A percentile compares a stretch with the other conserved stretches of the same genome.
Conservation (phyloP, 257 asterid genomes). For the Marsdenia floribunda region DNA sequence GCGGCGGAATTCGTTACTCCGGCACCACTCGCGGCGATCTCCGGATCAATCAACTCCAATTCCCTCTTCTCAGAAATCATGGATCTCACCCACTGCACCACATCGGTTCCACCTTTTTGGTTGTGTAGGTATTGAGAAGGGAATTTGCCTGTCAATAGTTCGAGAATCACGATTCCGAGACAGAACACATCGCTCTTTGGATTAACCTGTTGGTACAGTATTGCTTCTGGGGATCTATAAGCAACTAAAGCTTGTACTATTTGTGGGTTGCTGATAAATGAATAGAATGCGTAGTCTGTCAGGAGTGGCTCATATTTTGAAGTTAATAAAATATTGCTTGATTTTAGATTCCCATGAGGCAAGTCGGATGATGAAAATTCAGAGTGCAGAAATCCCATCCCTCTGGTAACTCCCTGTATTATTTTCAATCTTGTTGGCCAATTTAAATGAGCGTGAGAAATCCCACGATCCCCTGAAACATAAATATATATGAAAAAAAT, state of each 20-base stretch:
- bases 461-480: conserved; percentile 66
- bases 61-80: conserved; percentile 40
- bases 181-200: conserved; percentile 83
- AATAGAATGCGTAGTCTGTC: conserved; percentile 60
- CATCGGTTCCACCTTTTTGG: conserved; percentile 76
- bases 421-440: conserved; percentile 69
- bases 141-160: conserved; percentile 63
- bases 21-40: conserved; percentile 53
- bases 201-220: conserved; percentile 43
- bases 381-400: conserved; percentile 75
- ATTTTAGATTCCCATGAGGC: conserved; percentile 93
- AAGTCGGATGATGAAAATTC: conserved; percentile 51
- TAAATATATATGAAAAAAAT: not conserved
- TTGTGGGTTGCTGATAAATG: conserved; percentile 53
- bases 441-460: conserved; percentile 48
- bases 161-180: conserved; percentile 73
- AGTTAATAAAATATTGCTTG: conserved; percentile 73
- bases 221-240: conserved; percentile 63
- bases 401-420: conserved; percentile 70
- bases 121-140: conserved; percentile 79
- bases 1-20: conserved; percentile 17
- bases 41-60: conserved; percentile 66
- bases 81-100: conserved; percentile 58
- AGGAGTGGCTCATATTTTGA: conserved; percentile 60
- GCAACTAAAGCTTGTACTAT: conserved; percentile 52